Base-by-base conservation (phyloP, 805 yeast species). In the Ogataea sp. region DNA sequence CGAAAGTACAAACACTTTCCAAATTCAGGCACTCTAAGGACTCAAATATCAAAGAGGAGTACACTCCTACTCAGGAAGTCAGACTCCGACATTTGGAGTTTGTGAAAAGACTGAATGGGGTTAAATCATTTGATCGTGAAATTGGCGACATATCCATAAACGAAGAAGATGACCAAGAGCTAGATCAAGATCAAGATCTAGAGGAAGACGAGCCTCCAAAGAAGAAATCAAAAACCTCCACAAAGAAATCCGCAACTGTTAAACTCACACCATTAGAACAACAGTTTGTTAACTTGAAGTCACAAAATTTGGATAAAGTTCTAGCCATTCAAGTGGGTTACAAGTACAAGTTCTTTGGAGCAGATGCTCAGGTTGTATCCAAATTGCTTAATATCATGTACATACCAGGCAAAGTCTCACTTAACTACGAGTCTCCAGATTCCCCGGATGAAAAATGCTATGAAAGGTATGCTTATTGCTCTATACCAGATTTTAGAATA, bases 321-420 rank as follows among this genome's bases (percentile, higher is more conserved):
- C 63, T 93, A 8, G 79, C 93, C 0, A 70, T 90, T 20, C 93
- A 93, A 55, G 94, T 85, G 3, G 98, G 98, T 0, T 93, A 90
- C 62, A 88, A 87, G 58, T 93, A 78, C 62, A 85, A 84, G 52
- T 80, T 89, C 44, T 86, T 76, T 55, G 96, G 95, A 1, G 71
- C 78, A 39, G 97, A 90, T 60, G 97, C 97, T 0, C 68, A 66
- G 13, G 62, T 64, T 4, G 96, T 81, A 0, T 71, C 94, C 11
- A 62, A 68, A 36, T 68, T 81, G 11, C 58, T 88, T 26, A 78
- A 82, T 43, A 82, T 85, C 32, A 79, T 78, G 76, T 65, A 82
- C 18, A 67, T 85, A 1, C 83, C 83, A 0, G 96, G 95, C 0
- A 76, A 79, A 54, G 49, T 73, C 26, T 62, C 73, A 3, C 48